Percentiles rank a stretch among this genome's conserved stretches.
phyloP scores from a whole-genome alignment of 2,329 filamentous ascomycete genomes.

The Stachybotrys chlorohalonatus region DNA sequence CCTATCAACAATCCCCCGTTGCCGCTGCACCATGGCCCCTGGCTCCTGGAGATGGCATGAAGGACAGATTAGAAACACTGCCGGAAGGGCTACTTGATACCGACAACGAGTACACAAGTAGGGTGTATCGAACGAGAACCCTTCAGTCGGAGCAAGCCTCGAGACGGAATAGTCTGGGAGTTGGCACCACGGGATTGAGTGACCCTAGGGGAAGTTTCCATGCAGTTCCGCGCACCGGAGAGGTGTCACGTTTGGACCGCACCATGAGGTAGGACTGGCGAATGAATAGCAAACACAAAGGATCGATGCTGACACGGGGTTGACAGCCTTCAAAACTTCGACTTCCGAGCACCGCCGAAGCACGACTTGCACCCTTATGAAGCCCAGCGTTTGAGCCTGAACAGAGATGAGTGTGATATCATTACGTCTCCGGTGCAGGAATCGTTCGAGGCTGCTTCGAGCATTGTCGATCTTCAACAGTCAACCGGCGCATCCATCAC shows the following conservation, averaged over 20 bases:
- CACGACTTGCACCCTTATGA: background rate
- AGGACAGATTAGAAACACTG: background rate
- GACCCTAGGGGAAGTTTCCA: background rate
- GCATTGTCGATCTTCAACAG: background rate
- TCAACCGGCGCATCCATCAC: conserved; percentile 7
- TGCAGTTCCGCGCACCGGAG: background rate
- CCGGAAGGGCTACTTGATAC: conserved; percentile 1
- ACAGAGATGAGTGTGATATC: background rate
- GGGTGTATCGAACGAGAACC: background rate
- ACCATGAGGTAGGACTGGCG: background rate
- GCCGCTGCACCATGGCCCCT: background rate
- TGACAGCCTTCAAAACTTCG: background rate
- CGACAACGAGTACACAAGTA: background rate
- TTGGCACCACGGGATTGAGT: background rate
- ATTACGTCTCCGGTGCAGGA: background rate
- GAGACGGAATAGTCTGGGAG: background rate
- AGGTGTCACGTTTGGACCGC: background rate
- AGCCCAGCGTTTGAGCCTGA: background rate
- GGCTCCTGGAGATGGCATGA: background rate
- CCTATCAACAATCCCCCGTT: background rate
- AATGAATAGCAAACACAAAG: background rate
- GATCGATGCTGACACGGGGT: background rate
- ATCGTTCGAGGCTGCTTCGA: background rate
- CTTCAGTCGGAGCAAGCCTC: background rate
- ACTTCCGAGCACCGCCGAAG: background rate